Conservation (phyloP, 1,139 yeast species). For the Entelexis paramagnoliae region DNA sequence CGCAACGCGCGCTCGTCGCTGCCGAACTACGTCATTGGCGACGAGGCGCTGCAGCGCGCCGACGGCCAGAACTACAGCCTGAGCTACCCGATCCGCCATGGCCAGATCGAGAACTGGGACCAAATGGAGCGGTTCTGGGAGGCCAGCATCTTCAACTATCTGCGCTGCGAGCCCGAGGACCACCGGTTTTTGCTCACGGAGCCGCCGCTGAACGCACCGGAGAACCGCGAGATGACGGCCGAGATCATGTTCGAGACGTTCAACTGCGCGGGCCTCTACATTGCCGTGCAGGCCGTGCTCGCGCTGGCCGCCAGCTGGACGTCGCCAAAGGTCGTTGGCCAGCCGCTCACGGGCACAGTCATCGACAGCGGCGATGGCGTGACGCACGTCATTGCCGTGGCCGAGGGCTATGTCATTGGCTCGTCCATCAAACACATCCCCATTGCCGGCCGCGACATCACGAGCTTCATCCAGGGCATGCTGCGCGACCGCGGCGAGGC, state of each 20-base stretch:
- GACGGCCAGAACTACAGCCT: conserved; percentile 77
- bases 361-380: conserved; percentile 97
- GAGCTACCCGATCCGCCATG: conserved; percentile 89
- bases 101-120: conserved; percentile 98
- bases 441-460: conserved; percentile 96
- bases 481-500: conserved; percentile 94
- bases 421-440: conserved; percentile 96
- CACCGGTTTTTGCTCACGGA: conserved; percentile 91
- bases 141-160: conserved; percentile 85
- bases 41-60: conserved; percentile 84
- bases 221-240: conserved; percentile 95
- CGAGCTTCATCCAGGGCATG: conserved; percentile 81
- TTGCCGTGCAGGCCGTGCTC: conserved; percentile 96
- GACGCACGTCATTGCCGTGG: conserved; percentile 97
- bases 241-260: conserved; percentile 98
- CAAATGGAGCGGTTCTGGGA: conserved; percentile 99
- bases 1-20: conserved; percentile 58
- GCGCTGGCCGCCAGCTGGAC: conserved; percentile 99
- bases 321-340: conserved; percentile 83
- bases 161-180: conserved; percentile 97
- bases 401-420: conserved; percentile 97
- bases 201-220: conserved; percentile 98
- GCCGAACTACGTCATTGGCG: conserved; percentile 88
- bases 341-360: conserved; percentile 95
- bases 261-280: conserved; percentile 95